phyloP scores from a whole-genome alignment of 495 filamentous ascomycete species.

The Achaetomiella virescens region DNA sequence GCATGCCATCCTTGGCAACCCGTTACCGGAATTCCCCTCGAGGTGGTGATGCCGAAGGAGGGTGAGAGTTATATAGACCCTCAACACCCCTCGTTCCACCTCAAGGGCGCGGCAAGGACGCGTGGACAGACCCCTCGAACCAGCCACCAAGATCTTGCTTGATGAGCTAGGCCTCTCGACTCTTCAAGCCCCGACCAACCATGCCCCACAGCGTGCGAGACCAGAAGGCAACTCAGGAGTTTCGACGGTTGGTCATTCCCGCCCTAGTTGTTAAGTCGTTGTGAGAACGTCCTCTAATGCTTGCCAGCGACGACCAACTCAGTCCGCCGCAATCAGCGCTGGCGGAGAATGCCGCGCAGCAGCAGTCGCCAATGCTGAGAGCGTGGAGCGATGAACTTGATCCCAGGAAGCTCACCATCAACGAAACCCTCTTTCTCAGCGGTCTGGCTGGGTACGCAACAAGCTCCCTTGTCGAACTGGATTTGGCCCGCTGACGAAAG shows the following conservation, averaged over 20 bases:
- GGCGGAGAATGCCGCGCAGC: not conserved
- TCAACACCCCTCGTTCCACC: not conserved
- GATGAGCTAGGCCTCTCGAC: not conserved
- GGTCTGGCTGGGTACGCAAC: constrained; percentile 1
- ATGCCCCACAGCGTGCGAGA: constrained; percentile 22
- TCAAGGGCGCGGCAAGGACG: not conserved
- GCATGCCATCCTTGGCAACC: not conserved
- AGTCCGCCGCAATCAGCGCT: not conserved
- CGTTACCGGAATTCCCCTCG: not conserved
- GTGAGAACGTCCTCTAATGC: constrained; percentile 1
- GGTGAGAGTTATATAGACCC: constrained; percentile 6
- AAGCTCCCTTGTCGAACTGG: not conserved
- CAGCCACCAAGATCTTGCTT: not conserved
- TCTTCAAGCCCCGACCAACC: not conserved
- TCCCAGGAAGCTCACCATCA: constrained; percentile 35
- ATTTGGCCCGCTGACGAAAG: not conserved
- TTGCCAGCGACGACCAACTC: constrained; percentile 6
- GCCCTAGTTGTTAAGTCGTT: not conserved
- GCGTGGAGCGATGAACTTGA: constrained; percentile 33
- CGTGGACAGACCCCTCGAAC: not conserved
- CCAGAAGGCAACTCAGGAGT: not conserved
- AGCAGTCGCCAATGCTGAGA: constrained; percentile 30
- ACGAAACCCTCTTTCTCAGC: constrained; percentile 25
- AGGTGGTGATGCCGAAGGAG: not conserved
- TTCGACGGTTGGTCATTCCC: constrained; percentile 16